Evolutionary conservation across 805 yeast genomes (phyloP).

Genomic region (Novakomyces olei): DNA sequence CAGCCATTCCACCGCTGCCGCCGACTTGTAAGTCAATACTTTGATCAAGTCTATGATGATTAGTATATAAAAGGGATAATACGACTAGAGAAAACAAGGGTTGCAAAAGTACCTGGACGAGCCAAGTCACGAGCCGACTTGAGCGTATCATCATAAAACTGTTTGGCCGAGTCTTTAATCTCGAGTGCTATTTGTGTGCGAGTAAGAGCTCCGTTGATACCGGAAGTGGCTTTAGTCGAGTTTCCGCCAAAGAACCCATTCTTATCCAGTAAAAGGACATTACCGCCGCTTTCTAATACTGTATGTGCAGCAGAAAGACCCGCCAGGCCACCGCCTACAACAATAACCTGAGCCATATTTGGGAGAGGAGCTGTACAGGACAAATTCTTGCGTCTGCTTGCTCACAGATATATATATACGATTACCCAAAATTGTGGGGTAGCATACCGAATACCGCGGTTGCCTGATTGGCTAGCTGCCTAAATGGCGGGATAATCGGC

Average conservation of each 20-base stretch:
- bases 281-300: constrained; percentile 29
- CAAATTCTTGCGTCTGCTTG: too few species aligned
- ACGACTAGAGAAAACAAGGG: too few species aligned
- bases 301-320: constrained; percentile 44
- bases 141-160: constrained; percentile 43
- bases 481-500: too few species aligned
- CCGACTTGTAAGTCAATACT: constrained; percentile 38
- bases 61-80: too few species aligned
- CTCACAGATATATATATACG: too few species aligned
- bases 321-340: constrained; percentile 46
- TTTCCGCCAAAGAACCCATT: constrained; percentile 34
- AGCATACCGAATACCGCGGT: too few species aligned
- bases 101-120: too few species aligned
- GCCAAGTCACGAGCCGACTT: constrained; percentile 44
- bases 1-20: constrained; percentile 52
- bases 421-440: too few species aligned
- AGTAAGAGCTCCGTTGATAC: constrained; percentile 54
- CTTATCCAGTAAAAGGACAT: constrained; percentile 33
- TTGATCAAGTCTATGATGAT: constrained; percentile 35
- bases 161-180: constrained; percentile 34
- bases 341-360: constrained; percentile 17
- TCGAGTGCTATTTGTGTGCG: constrained; percentile 30
- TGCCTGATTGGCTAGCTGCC: too few species aligned
- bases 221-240: constrained; percentile 45
- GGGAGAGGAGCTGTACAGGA: too few species aligned